Percentiles rank a stretch among this genome's conserved stretches.
Evolutionary conservation across 2,329 filamentous ascomycete species (phyloP).

Genomic region (Aureobasidium sp.): DNA sequence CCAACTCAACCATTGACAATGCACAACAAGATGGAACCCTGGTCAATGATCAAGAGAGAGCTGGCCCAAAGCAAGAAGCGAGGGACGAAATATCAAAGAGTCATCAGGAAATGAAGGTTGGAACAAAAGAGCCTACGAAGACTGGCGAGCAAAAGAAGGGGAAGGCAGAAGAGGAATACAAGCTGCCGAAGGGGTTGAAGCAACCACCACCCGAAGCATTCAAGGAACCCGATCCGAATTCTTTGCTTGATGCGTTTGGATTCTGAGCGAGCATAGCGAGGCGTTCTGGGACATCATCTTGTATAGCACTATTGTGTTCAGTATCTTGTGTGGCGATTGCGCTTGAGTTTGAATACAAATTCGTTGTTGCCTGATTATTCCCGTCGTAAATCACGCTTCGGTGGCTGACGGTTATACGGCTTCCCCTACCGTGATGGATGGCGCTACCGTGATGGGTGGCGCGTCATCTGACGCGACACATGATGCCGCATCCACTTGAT

Average conservation of each 20-base stretch:
- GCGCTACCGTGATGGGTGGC: not conserved
- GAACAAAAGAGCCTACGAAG: constrained; percentile 23
- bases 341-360: not conserved
- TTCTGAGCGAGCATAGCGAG: constrained; percentile 48
- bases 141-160: constrained; percentile 31
- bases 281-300: not conserved
- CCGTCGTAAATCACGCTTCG: not conserved
- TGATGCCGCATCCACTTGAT: not conserved
- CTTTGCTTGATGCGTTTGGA: constrained; percentile 85
- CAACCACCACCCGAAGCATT: constrained; percentile 68
- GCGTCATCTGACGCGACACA: constrained; percentile 1
- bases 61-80: not conserved
- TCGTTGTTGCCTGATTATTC: not conserved
- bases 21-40: not conserved
- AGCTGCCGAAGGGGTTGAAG: constrained; percentile 25
- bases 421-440: not conserved
- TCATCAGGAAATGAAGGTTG: too few relatives aligned
- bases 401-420: not conserved
- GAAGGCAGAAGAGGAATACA: constrained; percentile 23
- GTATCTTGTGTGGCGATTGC: not conserved
- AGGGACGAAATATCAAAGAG: not conserved
- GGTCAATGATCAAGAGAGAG: not conserved
- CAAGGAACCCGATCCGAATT: constrained; percentile 84
- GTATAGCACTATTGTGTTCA: not conserved
- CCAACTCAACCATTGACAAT: not conserved